phyloP scores from a whole-genome alignment of 495 filamentous ascomycete species.

The Massariosphaeria phaeospora region DNA sequence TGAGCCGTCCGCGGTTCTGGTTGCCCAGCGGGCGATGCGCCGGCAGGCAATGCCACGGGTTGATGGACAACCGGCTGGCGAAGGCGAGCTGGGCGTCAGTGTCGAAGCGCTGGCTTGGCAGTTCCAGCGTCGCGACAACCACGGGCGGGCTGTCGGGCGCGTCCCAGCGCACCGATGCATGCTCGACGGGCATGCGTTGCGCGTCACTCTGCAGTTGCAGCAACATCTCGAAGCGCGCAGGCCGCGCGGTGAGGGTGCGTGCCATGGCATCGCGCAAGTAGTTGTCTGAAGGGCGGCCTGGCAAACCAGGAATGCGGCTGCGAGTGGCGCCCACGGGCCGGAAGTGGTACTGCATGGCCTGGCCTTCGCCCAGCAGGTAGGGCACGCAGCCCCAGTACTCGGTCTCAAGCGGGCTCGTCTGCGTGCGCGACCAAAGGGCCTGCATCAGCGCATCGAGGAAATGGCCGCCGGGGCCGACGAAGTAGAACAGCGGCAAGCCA shows the following conservation, averaged over 20 bases:
- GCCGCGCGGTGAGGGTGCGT: conserved; percentile 11
- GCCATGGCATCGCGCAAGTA: conserved; percentile 13
- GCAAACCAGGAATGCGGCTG: conserved; percentile 13
- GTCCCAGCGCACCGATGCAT: conserved; percentile 16
- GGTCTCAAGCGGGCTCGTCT: conserved; percentile 18
- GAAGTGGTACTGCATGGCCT: conserved; percentile 14
- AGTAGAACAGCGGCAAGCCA: conserved; percentile 15
- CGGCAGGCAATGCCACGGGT: conserved; percentile 18
- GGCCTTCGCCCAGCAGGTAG: conserved; percentile 16
- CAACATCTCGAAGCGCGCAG: conserved; percentile 14
- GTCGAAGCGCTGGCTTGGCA: conserved; percentile 13
- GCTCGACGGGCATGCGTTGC: conserved; percentile 11
- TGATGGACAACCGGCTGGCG: conserved; percentile 14
- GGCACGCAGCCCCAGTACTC: conserved; percentile 18
- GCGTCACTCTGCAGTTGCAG: conserved; percentile 8
- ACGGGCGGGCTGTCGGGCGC: conserved; percentile 11
- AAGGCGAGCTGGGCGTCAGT: conserved; percentile 13
- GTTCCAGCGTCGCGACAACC: conserved; percentile 13
- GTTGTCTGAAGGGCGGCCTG: conserved; percentile 13
- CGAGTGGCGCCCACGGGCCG: conserved; percentile 11
- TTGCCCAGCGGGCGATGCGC: conserved; percentile 17
- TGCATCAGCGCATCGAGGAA: conserved; percentile 20
- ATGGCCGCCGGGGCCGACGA: conserved; percentile 8
- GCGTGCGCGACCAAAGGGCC: conserved; percentile 16
- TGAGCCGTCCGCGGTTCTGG: conserved; percentile 19